phyloP scores from a whole-genome alignment of 2,329 filamentous ascomycete species.

The Phialophora tarda region DNA sequence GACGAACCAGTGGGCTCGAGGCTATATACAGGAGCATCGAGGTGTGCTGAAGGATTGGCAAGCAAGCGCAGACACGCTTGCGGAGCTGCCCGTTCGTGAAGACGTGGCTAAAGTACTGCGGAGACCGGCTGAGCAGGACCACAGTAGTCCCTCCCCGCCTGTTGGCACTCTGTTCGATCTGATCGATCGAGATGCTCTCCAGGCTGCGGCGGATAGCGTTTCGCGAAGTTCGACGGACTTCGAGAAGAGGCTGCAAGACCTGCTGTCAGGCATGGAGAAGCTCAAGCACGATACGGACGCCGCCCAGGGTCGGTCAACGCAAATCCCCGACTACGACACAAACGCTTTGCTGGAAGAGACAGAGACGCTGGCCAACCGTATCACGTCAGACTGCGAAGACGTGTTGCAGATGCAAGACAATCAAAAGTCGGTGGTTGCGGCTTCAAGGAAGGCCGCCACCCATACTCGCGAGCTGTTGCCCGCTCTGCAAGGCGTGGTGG shows the following conservation, averaged over 20 bases:
- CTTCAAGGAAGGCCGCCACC: slow-evolving; percentile 67
- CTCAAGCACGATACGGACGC: slow-evolving; percentile 33
- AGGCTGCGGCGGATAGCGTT: slow-evolving; percentile 32
- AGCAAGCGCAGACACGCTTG: slow-evolving; percentile 45
- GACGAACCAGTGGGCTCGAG: slow-evolving; percentile 54
- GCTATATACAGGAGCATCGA: slow-evolving; percentile 52
- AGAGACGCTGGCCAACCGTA: slow-evolving; percentile 81
- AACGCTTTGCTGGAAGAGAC: slow-evolving; percentile 64
- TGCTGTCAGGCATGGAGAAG: slow-evolving; percentile 29
- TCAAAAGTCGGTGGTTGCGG: slow-evolving; percentile 66
- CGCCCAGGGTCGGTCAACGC: slow-evolving; percentile 20
- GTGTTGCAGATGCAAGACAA: slow-evolving; percentile 71
- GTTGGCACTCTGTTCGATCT: slow-evolving; percentile 37
- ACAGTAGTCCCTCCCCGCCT: slow-evolving; percentile 14
- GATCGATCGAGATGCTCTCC: slow-evolving; percentile 29
- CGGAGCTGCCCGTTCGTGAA: slow-evolving; percentile 51
- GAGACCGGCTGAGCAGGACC: slow-evolving; percentile 28
- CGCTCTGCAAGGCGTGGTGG: slow-evolving; percentile 61
- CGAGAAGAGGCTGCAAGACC: slow-evolving; percentile 26
- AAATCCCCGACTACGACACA: slow-evolving; percentile 35
- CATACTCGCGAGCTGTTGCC: slow-evolving; percentile 69
- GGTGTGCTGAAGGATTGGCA: slow-evolving; percentile 53
- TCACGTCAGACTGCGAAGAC: slow-evolving; percentile 82
- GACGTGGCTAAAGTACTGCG: slow-evolving; percentile 49
- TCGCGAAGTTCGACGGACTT: slow-evolving; percentile 32